Percentiles rank a stretch among this genome's conserved stretches.
Evolutionary conservation across 768 basidiomycete genomes (phyloP).

Genomic region (Boletus subcaerulescens): DNA sequence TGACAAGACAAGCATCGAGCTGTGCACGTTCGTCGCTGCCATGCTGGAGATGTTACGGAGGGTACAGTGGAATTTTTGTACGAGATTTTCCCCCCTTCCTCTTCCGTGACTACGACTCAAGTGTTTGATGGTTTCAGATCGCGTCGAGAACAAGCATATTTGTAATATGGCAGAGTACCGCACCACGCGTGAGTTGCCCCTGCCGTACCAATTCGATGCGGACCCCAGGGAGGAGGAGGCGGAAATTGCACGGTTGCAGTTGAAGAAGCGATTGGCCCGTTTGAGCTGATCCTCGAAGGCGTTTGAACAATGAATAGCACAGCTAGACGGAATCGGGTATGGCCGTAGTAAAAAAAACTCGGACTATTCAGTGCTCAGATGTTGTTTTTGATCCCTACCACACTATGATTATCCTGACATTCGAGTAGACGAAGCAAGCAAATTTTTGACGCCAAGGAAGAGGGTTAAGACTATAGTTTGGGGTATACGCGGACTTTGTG

Average conservation of each 20-base stretch:
- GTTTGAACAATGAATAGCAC: too few species aligned
- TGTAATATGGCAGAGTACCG: slow-evolving; percentile 83
- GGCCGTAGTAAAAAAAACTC: too few species aligned
- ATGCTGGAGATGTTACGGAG: slow-evolving; percentile 76
- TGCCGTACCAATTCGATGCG: slow-evolving; percentile 67
- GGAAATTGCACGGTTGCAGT: slow-evolving; percentile 1
- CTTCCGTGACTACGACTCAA: neutral
- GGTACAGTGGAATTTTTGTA: slow-evolving; percentile 92
- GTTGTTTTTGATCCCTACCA: too few species aligned
- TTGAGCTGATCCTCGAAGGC: slow-evolving; percentile 12
- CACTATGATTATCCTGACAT: too few species aligned
- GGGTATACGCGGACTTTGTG: too few species aligned
- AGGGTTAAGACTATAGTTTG: too few species aligned
- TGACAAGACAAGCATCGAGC: slow-evolving; percentile 42
- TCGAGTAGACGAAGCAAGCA: too few species aligned
- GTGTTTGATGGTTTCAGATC: slow-evolving; percentile 41
- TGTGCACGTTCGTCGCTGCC: slow-evolving; percentile 66
- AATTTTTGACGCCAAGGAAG: too few species aligned
- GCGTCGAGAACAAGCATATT: slow-evolving; percentile 87
- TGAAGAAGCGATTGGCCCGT: slow-evolving; percentile 16
- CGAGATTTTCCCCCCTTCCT: slow-evolving; percentile 24
- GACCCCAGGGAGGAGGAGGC: slow-evolving; percentile 45
- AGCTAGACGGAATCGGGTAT: too few species aligned
- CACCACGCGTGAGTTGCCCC: slow-evolving; percentile 76
- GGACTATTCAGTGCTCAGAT: too few species aligned